A percentile compares a stretch with the other conserved stretches of the same genome.
Evolutionary conservation across 805 yeast genomes (phyloP).

Genomic region (Cyberlindnera misumaiensis): DNA sequence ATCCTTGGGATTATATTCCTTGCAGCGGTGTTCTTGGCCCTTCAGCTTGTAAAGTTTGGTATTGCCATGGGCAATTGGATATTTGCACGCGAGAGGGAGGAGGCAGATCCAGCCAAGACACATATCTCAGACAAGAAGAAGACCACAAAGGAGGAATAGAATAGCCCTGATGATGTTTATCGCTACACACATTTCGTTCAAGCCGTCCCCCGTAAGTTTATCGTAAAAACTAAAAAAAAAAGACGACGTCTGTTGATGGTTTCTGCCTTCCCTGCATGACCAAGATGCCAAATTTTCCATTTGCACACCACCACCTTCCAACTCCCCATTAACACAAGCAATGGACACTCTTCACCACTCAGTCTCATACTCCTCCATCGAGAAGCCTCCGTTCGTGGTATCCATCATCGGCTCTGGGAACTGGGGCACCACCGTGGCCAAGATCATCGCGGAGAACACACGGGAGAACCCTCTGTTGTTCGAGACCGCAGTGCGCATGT

Average conservation of each 20-base stretch:
- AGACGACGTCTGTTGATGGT: too few species aligned
- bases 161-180: too few species aligned
- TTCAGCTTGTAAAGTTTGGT: conserved; percentile 1
- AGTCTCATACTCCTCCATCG: conserved; percentile 14
- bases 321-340: not conserved
- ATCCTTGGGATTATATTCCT: conserved; percentile 31
- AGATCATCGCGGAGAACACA: conserved; percentile 84
- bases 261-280: too few species aligned
- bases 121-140: not conserved
- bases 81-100: not conserved
- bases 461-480: conserved; percentile 63
- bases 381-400: conserved; percentile 39
- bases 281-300: too few species aligned
- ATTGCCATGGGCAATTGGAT: not conserved
- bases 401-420: conserved; percentile 93
- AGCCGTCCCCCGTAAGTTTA: too few species aligned
- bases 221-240: too few species aligned
- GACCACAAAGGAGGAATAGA: not conserved
- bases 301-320: too few species aligned
- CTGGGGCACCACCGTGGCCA: conserved; percentile 97
- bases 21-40: conserved; percentile 3
- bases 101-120: not conserved
- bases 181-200: too few species aligned
- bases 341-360: not conserved
- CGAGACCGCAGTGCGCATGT: conserved; percentile 71